phyloP scores from a whole-genome alignment of 768 basidiomycete species.

The Psilocybe cyanescens region DNA sequence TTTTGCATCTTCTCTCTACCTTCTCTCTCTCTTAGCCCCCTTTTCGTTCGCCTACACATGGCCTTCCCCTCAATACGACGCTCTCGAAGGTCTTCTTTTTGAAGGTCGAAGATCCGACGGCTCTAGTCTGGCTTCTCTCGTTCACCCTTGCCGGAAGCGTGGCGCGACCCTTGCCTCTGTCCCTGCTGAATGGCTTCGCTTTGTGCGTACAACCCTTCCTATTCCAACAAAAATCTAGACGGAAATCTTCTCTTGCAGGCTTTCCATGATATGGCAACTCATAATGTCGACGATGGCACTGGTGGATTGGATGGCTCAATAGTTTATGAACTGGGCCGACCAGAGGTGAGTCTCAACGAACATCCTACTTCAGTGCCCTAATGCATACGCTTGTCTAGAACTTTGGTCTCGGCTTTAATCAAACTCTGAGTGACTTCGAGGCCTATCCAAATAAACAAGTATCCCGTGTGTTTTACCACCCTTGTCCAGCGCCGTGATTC shows the following conservation, averaged over 20 bases:
- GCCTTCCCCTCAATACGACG: slow-evolving; percentile 41
- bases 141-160: slow-evolving; percentile 35
- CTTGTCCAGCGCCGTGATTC: slow-evolving; percentile 41
- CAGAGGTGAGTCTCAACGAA: slow-evolving; percentile 36
- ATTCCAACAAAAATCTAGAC: background rate
- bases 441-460: slow-evolving; percentile 46
- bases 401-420: slow-evolving; percentile 48
- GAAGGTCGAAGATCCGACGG: slow-evolving; percentile 36
- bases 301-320: slow-evolving; percentile 58
- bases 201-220: slow-evolving; percentile 24
- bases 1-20: slow-evolving; percentile 15
- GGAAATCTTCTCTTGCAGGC: slow-evolving; percentile 29
- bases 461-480: slow-evolving; percentile 36
- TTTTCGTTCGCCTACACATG: slow-evolving; percentile 31
- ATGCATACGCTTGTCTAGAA: slow-evolving; percentile 34
- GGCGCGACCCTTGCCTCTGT: slow-evolving; percentile 32
- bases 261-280: slow-evolving; percentile 55
- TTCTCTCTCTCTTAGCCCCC: slow-evolving; percentile 24
- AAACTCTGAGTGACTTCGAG: slow-evolving; percentile 45
- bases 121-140: slow-evolving; percentile 35
- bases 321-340: slow-evolving; percentile 45
- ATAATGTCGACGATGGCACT: slow-evolving; percentile 45
- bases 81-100: slow-evolving; percentile 35
- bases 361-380: background rate
- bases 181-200: slow-evolving; percentile 39